Base-by-base conservation (phyloP, 768 basidiomycete species). In the Panellus pusillus region DNA sequence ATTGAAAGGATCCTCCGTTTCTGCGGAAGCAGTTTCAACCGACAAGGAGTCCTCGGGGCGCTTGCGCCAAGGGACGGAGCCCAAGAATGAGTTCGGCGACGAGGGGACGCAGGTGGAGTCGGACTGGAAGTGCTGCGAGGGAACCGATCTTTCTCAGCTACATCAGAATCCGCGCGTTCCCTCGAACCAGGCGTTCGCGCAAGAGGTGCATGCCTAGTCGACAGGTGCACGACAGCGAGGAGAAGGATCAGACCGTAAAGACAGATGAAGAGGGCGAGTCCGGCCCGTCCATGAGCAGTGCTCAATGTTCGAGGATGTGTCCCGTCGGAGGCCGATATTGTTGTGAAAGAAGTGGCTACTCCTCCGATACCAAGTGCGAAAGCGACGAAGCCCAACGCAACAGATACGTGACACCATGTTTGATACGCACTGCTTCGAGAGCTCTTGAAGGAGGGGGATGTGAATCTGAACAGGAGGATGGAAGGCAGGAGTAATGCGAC, bases 251-350 rank as follows among this genome's bases (percentile, higher is more conserved):
- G 37, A 29, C 69, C 72, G 65, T 89, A 91, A 18, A 91, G 69
- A 36, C 74, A 76, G 37, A 81, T 54, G 64, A 87, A 88, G 14
- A 92, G 77, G 15, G 78, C 78, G 39, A 91, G 70, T 31, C 87
- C 86, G 1, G 79, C 83, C 64, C 76, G 74, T 29, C 86, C 81
- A 63, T 92, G 91, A 8, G 68, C 64, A 2, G 90, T 91, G 54
- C 70, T 73, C 41, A 91, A 61, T 55, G 72, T 39, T 13, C 47
- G 18, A 14, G 75, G 14, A 60, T 45, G 39, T 63, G 57, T 38
- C 68, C 58, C 12, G 64, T 48, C 38, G 65, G 61, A 28, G 19
- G 68, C 62, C 11, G 71, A 71, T 48, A 81, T 77, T 38, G 83
- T 77, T 2, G 82, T 84, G 68, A 91, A 89, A 39, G 55, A 52